Percentiles rank a stretch among this genome's conserved stretches.
Conservation (phyloP, 2,329 filamentous ascomycete species). For the Alternaria sp. region DNA sequence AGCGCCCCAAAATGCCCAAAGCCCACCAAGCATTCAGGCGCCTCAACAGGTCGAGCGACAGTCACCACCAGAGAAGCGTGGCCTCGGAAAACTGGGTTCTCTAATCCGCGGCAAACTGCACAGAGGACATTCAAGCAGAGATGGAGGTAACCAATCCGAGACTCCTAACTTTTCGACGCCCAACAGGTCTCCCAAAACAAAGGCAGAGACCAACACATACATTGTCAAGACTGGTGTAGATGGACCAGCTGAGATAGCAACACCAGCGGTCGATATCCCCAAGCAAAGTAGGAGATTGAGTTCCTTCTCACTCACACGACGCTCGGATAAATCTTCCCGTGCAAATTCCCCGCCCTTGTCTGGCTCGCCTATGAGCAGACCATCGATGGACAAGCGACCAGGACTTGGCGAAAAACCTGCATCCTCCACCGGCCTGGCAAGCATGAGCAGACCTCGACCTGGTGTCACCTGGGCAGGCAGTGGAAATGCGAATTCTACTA, state of each 20-base stretch:
- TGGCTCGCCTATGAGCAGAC: constrained; percentile 49
- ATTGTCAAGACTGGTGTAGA: constrained; percentile 44
- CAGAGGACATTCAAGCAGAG: constrained; percentile 16
- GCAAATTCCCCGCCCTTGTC: constrained; percentile 49
- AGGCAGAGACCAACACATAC: constrained; percentile 24
- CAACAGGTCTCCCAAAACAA: constrained; percentile 12
- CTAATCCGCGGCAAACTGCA: constrained; percentile 44
- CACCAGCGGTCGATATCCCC: constrained; percentile 35
- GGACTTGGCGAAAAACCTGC: constrained; percentile 30
- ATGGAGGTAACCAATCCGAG: constrained; percentile 11
- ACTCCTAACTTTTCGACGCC: constrained; percentile 5
- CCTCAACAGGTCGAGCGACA: constrained; percentile 17
- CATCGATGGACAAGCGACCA: constrained; percentile 28
- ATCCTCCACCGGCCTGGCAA: constrained; percentile 43
- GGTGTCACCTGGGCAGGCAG: constrained; percentile 45
- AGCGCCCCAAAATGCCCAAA: background rate
- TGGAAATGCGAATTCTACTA: constrained; percentile 20
- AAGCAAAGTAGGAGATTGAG: constrained; percentile 43
- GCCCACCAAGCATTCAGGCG: constrained; percentile 1
- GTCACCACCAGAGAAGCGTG: constrained; percentile 36
- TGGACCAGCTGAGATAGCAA: constrained; percentile 34
- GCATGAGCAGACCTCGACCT: constrained; percentile 37
- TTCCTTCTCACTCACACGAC: constrained; percentile 51
- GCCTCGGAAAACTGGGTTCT: constrained; percentile 43
- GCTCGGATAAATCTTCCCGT: constrained; percentile 49